phyloP scores from a whole-genome alignment of 495 filamentous ascomycete species.

The Polyplosphaeria fusca region DNA sequence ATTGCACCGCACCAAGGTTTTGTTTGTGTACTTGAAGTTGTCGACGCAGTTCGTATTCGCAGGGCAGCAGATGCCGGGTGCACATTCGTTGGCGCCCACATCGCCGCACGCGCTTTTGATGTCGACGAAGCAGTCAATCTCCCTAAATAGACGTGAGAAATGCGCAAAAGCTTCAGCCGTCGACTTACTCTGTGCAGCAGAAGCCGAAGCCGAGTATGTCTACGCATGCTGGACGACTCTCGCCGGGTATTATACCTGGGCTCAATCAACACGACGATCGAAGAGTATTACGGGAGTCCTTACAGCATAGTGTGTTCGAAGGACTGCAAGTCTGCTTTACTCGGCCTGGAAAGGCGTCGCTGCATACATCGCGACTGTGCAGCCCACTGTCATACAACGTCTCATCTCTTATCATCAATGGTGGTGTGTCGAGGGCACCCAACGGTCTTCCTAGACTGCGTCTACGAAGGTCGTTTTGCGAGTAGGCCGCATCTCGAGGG shows the following conservation, averaged over 20 bases:
- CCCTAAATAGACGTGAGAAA: neutral
- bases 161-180: neutral
- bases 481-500: too few relatives aligned
- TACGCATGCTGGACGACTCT: neutral
- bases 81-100: neutral
- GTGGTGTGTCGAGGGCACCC: too few relatives aligned
- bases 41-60: constrained; percentile 3
- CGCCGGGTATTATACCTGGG: neutral
- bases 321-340: neutral
- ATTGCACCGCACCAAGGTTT: constrained; percentile 3
- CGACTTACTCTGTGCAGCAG: constrained; percentile 15
- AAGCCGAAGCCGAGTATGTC: constrained; percentile 4
- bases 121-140: constrained; percentile 15
- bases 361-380: constrained; percentile 10
- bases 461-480: too few relatives aligned
- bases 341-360: constrained; percentile 5
- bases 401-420: too few relatives aligned
- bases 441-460: too few relatives aligned
- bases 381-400: constrained; percentile 7
- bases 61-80: constrained; percentile 2
- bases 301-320: constrained; percentile 11
- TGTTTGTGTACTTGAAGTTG: neutral
- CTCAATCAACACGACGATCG: neutral
- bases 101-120: neutral
- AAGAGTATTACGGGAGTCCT: neutral